phyloP scores from a whole-genome alignment of 805 yeast species.

The Ogataea paradorogensis region DNA sequence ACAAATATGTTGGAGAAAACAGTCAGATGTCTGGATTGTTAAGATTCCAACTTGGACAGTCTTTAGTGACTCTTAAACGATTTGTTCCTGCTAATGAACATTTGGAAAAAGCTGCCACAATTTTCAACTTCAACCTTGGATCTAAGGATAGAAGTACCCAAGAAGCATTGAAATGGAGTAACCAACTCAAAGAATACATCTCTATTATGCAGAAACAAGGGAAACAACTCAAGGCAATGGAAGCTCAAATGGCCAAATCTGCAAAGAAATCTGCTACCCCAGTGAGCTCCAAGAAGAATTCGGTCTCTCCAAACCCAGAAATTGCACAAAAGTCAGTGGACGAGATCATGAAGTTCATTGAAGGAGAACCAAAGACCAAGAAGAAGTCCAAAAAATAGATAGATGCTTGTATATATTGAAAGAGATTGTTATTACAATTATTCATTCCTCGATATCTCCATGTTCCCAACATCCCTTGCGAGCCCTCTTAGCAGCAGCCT shows the following conservation, averaged over 20 bases:
- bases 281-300: constrained; percentile 31
- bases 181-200: constrained; percentile 50
- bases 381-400: constrained; percentile 23
- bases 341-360: constrained; percentile 68
- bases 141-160: constrained; percentile 62
- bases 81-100: constrained; percentile 54
- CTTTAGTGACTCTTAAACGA: constrained; percentile 50
- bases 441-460: constrained; percentile 67
- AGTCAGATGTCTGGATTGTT: constrained; percentile 63
- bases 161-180: constrained; percentile 65
- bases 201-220: constrained; percentile 45
- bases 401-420: constrained; percentile 14
- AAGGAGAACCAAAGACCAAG: constrained; percentile 44
- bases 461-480: constrained; percentile 72
- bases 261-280: constrained; percentile 23
- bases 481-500: constrained; percentile 45
- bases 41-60: constrained; percentile 66
- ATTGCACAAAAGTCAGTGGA: constrained; percentile 66
- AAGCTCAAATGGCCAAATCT: constrained; percentile 22
- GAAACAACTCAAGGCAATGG: constrained; percentile 29
- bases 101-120: constrained; percentile 53
- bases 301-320: constrained; percentile 44
- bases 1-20: constrained; percentile 50
- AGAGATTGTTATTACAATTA: constrained; percentile 21
- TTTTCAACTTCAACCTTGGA: constrained; percentile 60